These are phyloP conservation scores for Skeletonema costatum DNA, from an alignment of 108 stramenopile genomes.

Conservation along the genomic window DNA sequence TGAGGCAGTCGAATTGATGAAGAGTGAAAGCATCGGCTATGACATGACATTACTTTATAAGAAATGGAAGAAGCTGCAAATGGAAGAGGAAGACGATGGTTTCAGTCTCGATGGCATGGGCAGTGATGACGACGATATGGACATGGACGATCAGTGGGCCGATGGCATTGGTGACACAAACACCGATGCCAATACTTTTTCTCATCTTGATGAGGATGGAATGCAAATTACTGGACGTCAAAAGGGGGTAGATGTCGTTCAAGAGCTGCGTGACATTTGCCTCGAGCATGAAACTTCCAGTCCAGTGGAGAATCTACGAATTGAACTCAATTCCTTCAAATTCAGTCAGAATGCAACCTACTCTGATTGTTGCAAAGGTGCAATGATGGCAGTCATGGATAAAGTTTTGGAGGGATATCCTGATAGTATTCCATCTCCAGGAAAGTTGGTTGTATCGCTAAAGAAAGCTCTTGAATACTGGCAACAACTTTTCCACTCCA, in stretches of 20 bases:
- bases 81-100: conserved; percentile 61
- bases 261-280: conserved; percentile 84
- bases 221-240: conserved; percentile 75
- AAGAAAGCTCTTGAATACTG: conserved; percentile 73
- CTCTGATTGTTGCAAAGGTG: conserved; percentile 76
- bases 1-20: conserved; percentile 43
- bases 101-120: conserved; percentile 57
- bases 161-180: conserved; percentile 32
- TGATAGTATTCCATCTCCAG: conserved; percentile 32
- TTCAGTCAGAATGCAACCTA: conserved; percentile 92
- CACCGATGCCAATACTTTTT: conserved; percentile 6
- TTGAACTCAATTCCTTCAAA: conserved; percentile 93
- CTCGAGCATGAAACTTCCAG: conserved; percentile 78
- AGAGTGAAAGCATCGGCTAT: conserved; percentile 76
- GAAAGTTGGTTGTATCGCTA: conserved; percentile 64
- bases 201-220: conserved; percentile 40
- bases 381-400: conserved; percentile 73
- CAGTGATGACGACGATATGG: conserved; percentile 50
- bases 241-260: conserved; percentile 86
- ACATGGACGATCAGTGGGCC: conserved; percentile 43
- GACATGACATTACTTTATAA: conserved; percentile 55
- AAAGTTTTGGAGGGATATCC: conserved; percentile 52
- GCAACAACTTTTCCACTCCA: conserved; percentile 75
- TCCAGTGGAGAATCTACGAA: conserved; percentile 84
- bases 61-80: conserved; percentile 56